Conservation (phyloP, 306 rosid genomes). For the Cucumis sativus region Cucumber_9930_V3 NC_026656.2:303001-303500, state of each 20-base stretch:
- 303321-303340: background rate
- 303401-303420: background rate
- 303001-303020: constrained; percentile 90
- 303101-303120: constrained; percentile 37
- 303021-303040: constrained; percentile 89
- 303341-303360: background rate
- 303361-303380: background rate
- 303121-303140: constrained; percentile 19
- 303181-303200: background rate
- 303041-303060: constrained; percentile 57
- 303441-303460: background rate
- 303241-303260: background rate
- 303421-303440: background rate
- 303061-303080: constrained; percentile 49
- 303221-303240: background rate
- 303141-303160: background rate
- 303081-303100: constrained; percentile 61
- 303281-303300: background rate
- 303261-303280: background rate
- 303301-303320: background rate
- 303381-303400: background rate
- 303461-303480: background rate
- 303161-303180: background rate
- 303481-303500: background rate
- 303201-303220: background rate